Percentiles rank a stretch among this genome's conserved stretches.
These are phyloP conservation scores for Stellera chamaejasme DNA, from an alignment of 345 rosid genomes.

Conservation along the genomic window DNA sequence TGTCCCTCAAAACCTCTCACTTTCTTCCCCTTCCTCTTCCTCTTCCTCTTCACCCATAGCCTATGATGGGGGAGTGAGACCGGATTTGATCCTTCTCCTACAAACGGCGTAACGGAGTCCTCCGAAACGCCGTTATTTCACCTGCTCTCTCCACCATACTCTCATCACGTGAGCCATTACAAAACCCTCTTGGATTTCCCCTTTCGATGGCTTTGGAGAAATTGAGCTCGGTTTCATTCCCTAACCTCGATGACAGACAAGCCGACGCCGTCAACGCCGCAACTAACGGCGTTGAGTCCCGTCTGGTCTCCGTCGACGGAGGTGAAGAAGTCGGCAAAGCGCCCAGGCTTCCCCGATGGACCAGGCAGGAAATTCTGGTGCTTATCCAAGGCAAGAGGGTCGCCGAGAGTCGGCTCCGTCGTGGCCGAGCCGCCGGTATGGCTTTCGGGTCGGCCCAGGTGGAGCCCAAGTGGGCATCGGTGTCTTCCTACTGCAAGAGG, in stretches of 20 bases:
- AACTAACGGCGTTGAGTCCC: slow-evolving; percentile 31
- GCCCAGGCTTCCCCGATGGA: slow-evolving; percentile 94
- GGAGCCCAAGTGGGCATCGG: slow-evolving; percentile 95
- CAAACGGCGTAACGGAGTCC: slow-evolving; percentile 45
- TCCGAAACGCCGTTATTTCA: slow-evolving; percentile 39
- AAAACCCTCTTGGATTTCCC: background rate
- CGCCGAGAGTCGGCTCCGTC: slow-evolving; percentile 78
- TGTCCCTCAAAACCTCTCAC: slow-evolving; percentile 16
- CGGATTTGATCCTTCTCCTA: slow-evolving; percentile 11
- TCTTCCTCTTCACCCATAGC: slow-evolving; percentile 4
- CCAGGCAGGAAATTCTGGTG: slow-evolving; percentile 89
- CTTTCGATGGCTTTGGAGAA: slow-evolving; percentile 46
- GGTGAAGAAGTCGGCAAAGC: slow-evolving; percentile 58
- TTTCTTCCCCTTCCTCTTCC: slow-evolving; percentile 8
- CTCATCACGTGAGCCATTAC: slow-evolving; percentile 33
- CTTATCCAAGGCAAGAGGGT: slow-evolving; percentile 91
- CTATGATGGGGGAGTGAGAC: background rate
- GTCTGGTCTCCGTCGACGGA: slow-evolving; percentile 27
- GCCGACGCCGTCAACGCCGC: slow-evolving; percentile 44
- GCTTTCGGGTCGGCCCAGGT: slow-evolving; percentile 59
- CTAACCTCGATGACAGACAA: slow-evolving; percentile 29
- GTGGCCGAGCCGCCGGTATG: slow-evolving; percentile 66
- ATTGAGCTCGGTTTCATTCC: slow-evolving; percentile 27
- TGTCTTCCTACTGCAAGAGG: slow-evolving; percentile 76
- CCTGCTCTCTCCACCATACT: slow-evolving; percentile 7